Conservation (phyloP, 768 basidiomycete species). For the Hypsizygus marmoreus region DNA sequence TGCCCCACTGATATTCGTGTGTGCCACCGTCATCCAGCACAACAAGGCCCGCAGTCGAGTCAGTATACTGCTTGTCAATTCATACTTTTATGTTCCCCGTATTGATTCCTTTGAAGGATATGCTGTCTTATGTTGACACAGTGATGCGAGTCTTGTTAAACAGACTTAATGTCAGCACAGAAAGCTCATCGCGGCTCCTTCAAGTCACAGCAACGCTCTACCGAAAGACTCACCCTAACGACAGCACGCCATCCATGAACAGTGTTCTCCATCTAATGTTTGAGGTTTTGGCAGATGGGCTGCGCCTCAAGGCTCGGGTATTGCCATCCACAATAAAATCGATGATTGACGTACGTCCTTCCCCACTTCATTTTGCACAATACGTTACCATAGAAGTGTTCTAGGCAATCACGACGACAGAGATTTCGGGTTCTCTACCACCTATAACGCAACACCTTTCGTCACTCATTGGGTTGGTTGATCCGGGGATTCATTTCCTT, state of each 20-base stretch:
- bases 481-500: constrained; percentile 55
- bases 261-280: constrained; percentile 44
- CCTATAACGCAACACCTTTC: constrained; percentile 33
- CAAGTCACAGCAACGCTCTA: constrained; percentile 46
- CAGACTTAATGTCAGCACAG: constrained; percentile 47
- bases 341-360: constrained; percentile 53
- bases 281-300: constrained; percentile 54
- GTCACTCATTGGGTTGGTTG: constrained; percentile 42
- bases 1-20: constrained; percentile 54
- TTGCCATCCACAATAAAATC: constrained; percentile 48
- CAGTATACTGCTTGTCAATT: constrained; percentile 14
- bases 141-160: constrained; percentile 56
- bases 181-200: constrained; percentile 48
- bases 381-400: neutral
- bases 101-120: constrained; percentile 42
- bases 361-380: neutral
- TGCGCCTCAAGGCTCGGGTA: constrained; percentile 55
- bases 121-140: constrained; percentile 59
- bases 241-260: constrained; percentile 25
- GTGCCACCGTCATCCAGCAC: constrained; percentile 54
- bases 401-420: constrained; percentile 29
- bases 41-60: constrained; percentile 63
- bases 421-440: constrained; percentile 26
- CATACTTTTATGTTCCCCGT: constrained; percentile 3
- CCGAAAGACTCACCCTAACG: constrained; percentile 35